A percentile compares a stretch with the other conserved stretches of the same genome.
These are phyloP conservation scores for Digitaria exilis DNA, from an alignment of 202 grass and related monocot species.

Conservation along the genomic window DNA sequence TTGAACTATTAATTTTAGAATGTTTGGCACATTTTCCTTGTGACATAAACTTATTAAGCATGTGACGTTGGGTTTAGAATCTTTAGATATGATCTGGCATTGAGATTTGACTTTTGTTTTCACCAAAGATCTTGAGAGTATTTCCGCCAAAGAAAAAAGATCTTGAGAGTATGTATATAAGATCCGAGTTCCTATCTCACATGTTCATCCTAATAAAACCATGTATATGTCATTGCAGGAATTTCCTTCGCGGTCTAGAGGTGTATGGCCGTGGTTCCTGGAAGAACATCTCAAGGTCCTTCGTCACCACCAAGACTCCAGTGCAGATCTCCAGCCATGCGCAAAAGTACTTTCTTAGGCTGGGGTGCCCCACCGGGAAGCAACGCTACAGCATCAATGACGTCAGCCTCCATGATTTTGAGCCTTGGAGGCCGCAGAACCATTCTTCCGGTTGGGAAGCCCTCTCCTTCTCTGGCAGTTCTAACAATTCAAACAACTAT, in stretches of 20 bases:
- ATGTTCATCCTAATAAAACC: background rate
- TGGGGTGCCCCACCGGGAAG: background rate
- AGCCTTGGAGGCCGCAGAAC: background rate
- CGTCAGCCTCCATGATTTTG: background rate
- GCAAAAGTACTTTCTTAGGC: slow-evolving; percentile 29
- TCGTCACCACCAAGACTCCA: background rate
- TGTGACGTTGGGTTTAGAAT: background rate
- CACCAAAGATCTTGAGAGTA: background rate
- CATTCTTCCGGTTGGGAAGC: too few relatives aligned
- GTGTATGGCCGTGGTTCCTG: slow-evolving; percentile 17
- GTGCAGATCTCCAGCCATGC: slow-evolving; percentile 33
- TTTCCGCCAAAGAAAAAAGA: too few relatives aligned
- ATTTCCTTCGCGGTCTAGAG: background rate
- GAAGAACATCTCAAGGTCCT: slow-evolving; percentile 22
- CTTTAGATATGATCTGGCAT: background rate
- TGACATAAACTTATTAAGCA: background rate
- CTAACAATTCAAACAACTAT: background rate
- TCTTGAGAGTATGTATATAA: too few relatives aligned
- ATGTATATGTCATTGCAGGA: background rate
- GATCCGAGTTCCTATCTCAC: too few relatives aligned
- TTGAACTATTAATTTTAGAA: too few relatives aligned
- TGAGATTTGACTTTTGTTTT: background rate
- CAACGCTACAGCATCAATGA: background rate
- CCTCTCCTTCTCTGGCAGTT: background rate
- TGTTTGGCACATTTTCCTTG: background rate